Base-by-base conservation (phyloP, 2,329 filamentous ascomycete species). In the Fusarium odoratissimum region DNA sequence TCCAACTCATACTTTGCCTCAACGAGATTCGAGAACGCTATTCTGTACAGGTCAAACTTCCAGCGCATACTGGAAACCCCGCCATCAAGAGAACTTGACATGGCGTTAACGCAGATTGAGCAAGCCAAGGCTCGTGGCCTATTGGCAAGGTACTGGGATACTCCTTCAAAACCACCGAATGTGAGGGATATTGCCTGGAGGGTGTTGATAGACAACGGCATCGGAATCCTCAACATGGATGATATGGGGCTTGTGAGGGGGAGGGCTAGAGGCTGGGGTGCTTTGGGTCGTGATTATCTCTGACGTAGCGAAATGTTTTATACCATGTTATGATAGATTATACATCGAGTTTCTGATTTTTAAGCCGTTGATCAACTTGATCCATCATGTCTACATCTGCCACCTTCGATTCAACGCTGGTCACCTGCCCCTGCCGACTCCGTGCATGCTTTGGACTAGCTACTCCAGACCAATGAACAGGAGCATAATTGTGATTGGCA, bases 1-100 rank as follows among this genome's bases (percentile, higher is more conserved):
- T 69, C 65, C 4, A 69, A 69, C 28, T 69, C 67, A 19, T 69
- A 69, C 11, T 69, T 54, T 11, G 67, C 67, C 0, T 69, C 67
- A 2, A 69, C 67, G 1, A 38, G 31, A 14, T 69, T 69, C 10
- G 13, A 54, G 42, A 69, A 69, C 19, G 67, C 65, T 19, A 60
- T 59, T 13, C 23, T 69, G 0, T 65, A 67, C 12, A 41, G 46
- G 10, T 37, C 63, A 1, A 23, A 54, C 7, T 35, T 62, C 6
- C 38, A 51, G 0, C 64, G 33, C 0, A 9, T 25, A 3, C 11
- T 51, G 3, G 33, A 46, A 8, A 40, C 41, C 2, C 23, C 64
- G 1, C 51, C 62, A 1, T 33, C 33, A 8, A 60, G 42, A 23
- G 44, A 67, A 4, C 31, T 64, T 13, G 67, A 69, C 10, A 38